Evolutionary conservation across 805 yeast genomes (phyloP), one percentile per base, ranked within the genome.

Genomic region (Candida krabiensis): DNA sequence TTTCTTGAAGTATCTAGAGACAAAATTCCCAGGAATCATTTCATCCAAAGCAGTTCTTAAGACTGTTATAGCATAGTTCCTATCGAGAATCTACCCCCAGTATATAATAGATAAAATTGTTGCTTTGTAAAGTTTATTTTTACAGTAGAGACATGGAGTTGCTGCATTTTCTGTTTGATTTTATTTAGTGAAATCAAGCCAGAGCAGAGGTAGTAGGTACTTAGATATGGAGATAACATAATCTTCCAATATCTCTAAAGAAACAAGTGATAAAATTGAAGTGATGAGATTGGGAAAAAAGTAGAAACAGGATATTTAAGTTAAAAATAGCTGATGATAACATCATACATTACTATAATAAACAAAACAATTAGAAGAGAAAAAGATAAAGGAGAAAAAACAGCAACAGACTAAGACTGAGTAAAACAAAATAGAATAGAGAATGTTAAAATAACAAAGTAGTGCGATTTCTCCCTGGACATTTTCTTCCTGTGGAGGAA

Each of bases 1-100:
- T 43, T 74, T 89, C 58, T 74, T 88, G 63, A 84, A 80, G 62
- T 82, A 73, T 66, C 71, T 89, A 56, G 86, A 87, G 58, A 65
- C 71, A 40, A 76, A 77, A 47, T 80, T 70, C 58, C 61, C 78
- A 24, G 89, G 90, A 36, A 65, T 77, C 41, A 85, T 83, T 33
- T 73, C 84, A 23, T 56, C 71, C 13, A 70, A 73, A 52, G 72
- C 68, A 43, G 60, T 66, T 28, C 67, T 77, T 52, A 72, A 69
- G 53, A 35, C 63, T 33, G 73, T 71, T 40, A 69, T 75, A 40
- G 55, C 60, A 18, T 58, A 30, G 49, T 19, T 28, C 9, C 12
- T 19, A 19, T 26, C 9, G 13, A 9, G 16, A n/a, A n/a, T 26
- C 7, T 8, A 26, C 29, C 13, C 13, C 13, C 29, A 26, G 16